Evolutionary conservation across 352 stramenopile species (phyloP).

Genomic region (Stramenopiles sp.): DNA sequence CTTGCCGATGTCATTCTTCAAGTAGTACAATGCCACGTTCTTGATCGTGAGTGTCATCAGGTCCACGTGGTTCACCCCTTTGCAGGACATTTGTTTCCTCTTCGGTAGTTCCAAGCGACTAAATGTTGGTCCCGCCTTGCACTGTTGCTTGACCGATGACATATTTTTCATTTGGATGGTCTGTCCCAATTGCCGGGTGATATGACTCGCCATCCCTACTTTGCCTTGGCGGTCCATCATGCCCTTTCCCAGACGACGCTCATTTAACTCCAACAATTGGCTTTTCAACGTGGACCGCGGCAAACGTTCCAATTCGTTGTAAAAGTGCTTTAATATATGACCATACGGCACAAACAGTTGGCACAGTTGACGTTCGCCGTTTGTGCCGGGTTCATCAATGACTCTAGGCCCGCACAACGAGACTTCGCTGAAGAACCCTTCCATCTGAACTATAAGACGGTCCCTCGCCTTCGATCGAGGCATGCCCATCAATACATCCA

Average conservation of each 20-base stretch:
- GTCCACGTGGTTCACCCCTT: not conserved
- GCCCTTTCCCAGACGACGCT: too few relatives aligned
- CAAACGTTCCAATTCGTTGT: not conserved
- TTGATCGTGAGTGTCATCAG: not conserved
- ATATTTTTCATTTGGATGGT: too few relatives aligned
- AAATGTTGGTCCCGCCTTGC: too few relatives aligned
- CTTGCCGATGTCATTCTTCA: not conserved
- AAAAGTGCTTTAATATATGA: not conserved
- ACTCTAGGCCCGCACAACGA: not conserved
- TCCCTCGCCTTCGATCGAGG: too few relatives aligned
- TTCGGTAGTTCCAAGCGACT: not conserved
- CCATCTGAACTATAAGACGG: too few relatives aligned
- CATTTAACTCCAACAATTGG: too few relatives aligned
- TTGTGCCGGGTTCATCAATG: not conserved
- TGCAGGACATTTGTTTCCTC: not conserved
- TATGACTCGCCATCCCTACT: too few relatives aligned
- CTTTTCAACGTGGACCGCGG: too few relatives aligned
- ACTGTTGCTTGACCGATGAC: too few relatives aligned
- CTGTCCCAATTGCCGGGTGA: too few relatives aligned
- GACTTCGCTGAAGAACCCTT: slow-evolving; percentile 4
- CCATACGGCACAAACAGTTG: slow-evolving; percentile 3
- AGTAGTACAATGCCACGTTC: not conserved
- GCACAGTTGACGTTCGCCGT: not conserved
- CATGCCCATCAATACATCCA: not conserved
- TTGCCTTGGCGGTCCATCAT: too few relatives aligned